Evolutionary conservation across 805 yeast genomes (phyloP).

Genomic region (Clavispora carvajalis): DNA sequence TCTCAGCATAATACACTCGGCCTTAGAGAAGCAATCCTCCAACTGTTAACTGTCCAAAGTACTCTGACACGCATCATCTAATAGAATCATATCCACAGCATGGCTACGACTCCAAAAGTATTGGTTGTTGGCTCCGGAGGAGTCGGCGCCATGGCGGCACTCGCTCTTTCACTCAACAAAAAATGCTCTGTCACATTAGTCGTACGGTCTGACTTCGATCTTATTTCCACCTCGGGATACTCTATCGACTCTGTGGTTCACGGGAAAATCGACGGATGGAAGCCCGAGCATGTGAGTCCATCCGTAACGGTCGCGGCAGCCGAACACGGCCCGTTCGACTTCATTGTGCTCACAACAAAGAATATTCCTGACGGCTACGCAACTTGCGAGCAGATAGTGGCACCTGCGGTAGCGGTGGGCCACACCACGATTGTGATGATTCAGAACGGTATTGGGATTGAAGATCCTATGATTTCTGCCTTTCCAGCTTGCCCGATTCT

Average conservation of each 20-base stretch:
- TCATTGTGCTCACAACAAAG: constrained; percentile 55
- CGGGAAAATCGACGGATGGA: constrained; percentile 10
- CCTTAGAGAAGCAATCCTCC: no score
- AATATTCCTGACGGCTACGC: constrained; percentile 45
- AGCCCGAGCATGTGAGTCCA: constrained; percentile 9
- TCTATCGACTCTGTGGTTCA: constrained; percentile 12
- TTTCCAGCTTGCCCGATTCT: constrained; percentile 50
- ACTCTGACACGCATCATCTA: no score
- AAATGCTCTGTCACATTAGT: constrained; percentile 12
- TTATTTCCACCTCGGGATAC: constrained; percentile 10
- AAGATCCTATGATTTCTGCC: constrained; percentile 44
- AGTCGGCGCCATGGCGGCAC: constrained; percentile 16
- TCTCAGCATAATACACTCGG: no score
- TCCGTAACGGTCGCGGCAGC: constrained; percentile 10
- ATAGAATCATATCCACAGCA: no score
- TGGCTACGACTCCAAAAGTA: constrained; percentile 6
- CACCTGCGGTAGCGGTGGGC: constrained; percentile 19
- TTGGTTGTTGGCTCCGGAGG: constrained; percentile 18
- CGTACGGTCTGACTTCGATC: constrained; percentile 14
- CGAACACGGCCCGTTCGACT: constrained; percentile 41
- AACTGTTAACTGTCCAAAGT: no score
- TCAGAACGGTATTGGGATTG: constrained; percentile 66
- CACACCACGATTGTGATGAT: constrained; percentile 48
- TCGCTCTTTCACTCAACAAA: constrained; percentile 8
- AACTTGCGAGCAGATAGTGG: constrained; percentile 39